Conservation (phyloP, 2,329 filamentous ascomycete genomes). For the Monilinia polystroma region DNA sequence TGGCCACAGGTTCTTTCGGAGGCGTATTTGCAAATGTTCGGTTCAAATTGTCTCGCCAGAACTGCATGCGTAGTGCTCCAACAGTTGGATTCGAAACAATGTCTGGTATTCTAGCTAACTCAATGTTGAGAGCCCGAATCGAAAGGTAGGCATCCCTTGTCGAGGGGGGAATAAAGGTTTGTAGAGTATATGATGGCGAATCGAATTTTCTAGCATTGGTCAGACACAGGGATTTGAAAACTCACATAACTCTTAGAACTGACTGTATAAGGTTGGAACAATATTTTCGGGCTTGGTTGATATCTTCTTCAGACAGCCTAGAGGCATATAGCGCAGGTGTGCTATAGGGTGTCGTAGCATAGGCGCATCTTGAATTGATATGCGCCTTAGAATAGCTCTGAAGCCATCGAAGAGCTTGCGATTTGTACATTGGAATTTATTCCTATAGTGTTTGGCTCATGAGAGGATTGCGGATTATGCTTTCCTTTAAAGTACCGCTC, state of each 20-base stretch:
- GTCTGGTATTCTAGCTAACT: constrained; percentile 86
- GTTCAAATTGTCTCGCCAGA: constrained; percentile 85
- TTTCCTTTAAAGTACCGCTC: neutral
- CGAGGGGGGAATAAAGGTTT: constrained; percentile 75
- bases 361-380: constrained; percentile 30
- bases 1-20: constrained; percentile 86
- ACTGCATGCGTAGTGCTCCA: constrained; percentile 85
- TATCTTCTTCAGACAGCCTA: constrained; percentile 39
- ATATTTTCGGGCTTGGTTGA: constrained; percentile 39
- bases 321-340: constrained; percentile 38
- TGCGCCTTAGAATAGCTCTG: constrained; percentile 25
- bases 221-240: constrained; percentile 22
- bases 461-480: neutral
- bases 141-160: constrained; percentile 83
- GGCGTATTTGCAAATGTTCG: constrained; percentile 75
- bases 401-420: constrained; percentile 29
- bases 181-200: constrained; percentile 81
- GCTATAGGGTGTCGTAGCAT: constrained; percentile 40
- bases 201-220: constrained; percentile 70
- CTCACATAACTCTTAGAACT: constrained; percentile 20
- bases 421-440: constrained; percentile 15
- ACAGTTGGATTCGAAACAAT: constrained; percentile 85
- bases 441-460: neutral
- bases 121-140: constrained; percentile 88
- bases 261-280: constrained; percentile 41